Conservation (phyloP, 1,284 basidiomycete genomes). For the Mixia osmundae region DNA sequence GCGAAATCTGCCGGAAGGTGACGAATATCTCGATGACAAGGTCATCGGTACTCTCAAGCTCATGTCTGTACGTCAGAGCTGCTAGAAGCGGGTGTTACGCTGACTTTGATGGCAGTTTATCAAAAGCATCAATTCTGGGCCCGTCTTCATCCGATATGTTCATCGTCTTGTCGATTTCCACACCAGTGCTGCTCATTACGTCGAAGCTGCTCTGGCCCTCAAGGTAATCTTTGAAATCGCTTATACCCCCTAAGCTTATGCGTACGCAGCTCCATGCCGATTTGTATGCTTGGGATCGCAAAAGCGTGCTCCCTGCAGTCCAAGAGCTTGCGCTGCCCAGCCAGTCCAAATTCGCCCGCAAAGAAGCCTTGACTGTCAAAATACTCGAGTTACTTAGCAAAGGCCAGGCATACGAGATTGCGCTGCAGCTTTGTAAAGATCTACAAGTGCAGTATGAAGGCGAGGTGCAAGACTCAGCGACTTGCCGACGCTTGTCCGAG, state of each 20-base stretch:
- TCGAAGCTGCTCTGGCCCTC: constrained; percentile 68
- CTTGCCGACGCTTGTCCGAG: constrained; percentile 62
- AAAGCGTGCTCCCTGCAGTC: constrained; percentile 40
- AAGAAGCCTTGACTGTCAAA: constrained; percentile 33
- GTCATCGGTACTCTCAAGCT: constrained; percentile 75
- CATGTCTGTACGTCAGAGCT: constrained; percentile 34
- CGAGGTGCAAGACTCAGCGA: constrained; percentile 67
- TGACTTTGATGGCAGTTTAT: neutral
- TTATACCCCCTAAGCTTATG: too few relatives aligned
- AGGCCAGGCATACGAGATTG: constrained; percentile 88
- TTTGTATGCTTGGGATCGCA: constrained; percentile 54
- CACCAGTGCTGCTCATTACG: constrained; percentile 8
- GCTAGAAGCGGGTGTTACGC: neutral
- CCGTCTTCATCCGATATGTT: constrained; percentile 46
- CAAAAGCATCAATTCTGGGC: constrained; percentile 47
- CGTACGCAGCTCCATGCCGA: constrained; percentile 49
- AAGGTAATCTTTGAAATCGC: constrained; percentile 24
- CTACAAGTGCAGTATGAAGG: constrained; percentile 58
- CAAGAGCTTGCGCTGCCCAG: constrained; percentile 48
- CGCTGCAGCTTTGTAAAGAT: constrained; percentile 65
- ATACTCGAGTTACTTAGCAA: constrained; percentile 32
- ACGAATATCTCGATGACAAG: constrained; percentile 55
- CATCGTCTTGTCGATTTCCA: constrained; percentile 73
- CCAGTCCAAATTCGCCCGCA: constrained; percentile 80
- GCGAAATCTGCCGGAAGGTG: constrained; percentile 77